Evolutionary conservation across 83 land plant species (phyloP).

Genomic region (Diphasiastrum complanatum): DNA sequence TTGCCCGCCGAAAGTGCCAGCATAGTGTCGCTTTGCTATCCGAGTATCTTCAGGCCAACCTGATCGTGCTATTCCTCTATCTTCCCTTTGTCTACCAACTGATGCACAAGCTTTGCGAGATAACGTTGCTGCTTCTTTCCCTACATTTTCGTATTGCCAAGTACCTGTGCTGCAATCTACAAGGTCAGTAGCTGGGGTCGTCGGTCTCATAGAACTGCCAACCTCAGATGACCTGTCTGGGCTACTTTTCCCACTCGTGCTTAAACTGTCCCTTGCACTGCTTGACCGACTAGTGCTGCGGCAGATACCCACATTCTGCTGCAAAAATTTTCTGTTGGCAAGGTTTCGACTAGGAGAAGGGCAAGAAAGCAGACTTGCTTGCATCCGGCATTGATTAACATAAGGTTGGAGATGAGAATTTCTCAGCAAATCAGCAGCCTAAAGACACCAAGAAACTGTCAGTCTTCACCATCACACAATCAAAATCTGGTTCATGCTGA

Average conservation of each 20-base stretch:
- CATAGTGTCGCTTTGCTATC: too few relatives aligned
- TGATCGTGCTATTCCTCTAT: too few relatives aligned
- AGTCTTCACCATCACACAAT: neutral
- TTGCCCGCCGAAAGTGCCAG: too few relatives aligned
- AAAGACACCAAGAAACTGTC: constrained; percentile 2
- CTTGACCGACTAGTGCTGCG: constrained; percentile 14
- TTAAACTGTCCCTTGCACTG: constrained; percentile 15
- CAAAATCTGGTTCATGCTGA: neutral
- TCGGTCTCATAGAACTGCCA: constrained; percentile 17
- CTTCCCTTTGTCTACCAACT: too few relatives aligned
- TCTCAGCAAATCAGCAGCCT: constrained; percentile 87
- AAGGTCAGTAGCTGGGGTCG: too few relatives aligned
- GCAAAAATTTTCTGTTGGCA: neutral
- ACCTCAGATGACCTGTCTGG: constrained; percentile 16
- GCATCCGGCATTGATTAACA: constrained; percentile 46
- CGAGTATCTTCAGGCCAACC: too few relatives aligned
- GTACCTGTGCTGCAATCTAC: too few relatives aligned
- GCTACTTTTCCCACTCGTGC: constrained; percentile 17
- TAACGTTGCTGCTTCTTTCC: constrained; percentile 15
- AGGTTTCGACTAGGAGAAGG: constrained; percentile 5
- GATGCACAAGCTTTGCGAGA: too few relatives aligned
- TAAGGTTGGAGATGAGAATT: constrained; percentile 74
- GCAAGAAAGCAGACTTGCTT: constrained; percentile 33
- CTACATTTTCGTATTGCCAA: constrained; percentile 16
- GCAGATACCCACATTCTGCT: constrained; percentile 1